Percentiles rank a stretch among this genome's conserved stretches.
phyloP scores from a whole-genome alignment of 768 basidiomycete genomes.

The Boletellus sp. region DNA sequence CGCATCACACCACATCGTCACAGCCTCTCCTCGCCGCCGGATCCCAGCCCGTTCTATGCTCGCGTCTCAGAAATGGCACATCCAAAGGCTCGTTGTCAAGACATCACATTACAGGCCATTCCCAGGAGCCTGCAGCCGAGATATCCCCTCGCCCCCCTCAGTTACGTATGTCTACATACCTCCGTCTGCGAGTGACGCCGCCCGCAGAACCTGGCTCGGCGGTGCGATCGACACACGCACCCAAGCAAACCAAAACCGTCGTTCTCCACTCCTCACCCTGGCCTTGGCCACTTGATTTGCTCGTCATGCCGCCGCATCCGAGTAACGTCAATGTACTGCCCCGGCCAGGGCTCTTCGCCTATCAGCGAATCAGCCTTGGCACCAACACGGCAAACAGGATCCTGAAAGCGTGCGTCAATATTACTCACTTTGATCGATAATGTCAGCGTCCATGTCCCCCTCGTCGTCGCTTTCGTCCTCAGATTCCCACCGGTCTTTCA shows the following conservation, averaged over 20 bases:
- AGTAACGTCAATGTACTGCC: slow-evolving; percentile 74
- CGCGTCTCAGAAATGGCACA: background rate
- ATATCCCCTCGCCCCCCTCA: too few relatives aligned
- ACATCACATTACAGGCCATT: slow-evolving; percentile 8
- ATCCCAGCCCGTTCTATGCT: background rate
- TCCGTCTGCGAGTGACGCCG: too few relatives aligned
- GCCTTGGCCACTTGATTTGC: slow-evolving; percentile 69
- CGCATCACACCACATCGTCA: slow-evolving; percentile 13
- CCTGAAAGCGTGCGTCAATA: background rate
- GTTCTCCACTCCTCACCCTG: slow-evolving; percentile 38
- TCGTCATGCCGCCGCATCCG: slow-evolving; percentile 53
- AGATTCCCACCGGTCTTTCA: slow-evolving; percentile 61
- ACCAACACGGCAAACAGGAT: background rate
- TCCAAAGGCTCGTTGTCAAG: slow-evolving; percentile 11
- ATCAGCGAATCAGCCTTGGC: slow-evolving; percentile 10
- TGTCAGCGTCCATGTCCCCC: slow-evolving; percentile 47
- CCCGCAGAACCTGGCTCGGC: too few relatives aligned
- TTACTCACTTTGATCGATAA: slow-evolving; percentile 69
- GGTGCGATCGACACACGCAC: too few relatives aligned
- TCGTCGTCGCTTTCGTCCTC: slow-evolving; percentile 52
- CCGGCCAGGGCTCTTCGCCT: slow-evolving; percentile 71
- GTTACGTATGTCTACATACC: too few relatives aligned
- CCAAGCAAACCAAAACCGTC: background rate
- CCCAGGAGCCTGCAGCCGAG: too few relatives aligned
- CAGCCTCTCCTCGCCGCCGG: background rate